phyloP scores from a whole-genome alignment of 306 rosid species.

The Vigna unguiculata region DNA sequence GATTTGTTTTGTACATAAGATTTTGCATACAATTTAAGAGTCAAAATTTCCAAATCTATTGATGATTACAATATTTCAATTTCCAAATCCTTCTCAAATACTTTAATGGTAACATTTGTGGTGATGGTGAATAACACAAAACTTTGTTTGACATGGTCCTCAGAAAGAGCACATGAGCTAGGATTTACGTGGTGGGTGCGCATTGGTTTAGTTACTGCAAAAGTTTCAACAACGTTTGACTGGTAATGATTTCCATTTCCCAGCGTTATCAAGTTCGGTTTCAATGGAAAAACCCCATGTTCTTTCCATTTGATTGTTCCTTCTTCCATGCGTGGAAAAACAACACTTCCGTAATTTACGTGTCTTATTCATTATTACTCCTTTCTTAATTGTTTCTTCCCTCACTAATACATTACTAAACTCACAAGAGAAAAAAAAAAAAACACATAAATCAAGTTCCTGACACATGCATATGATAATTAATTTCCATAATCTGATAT shows the following conservation, averaged over 20 bases:
- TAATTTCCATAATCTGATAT: background rate
- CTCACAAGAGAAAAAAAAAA: background rate
- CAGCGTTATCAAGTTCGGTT: conserved; percentile 21
- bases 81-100: too few relatives aligned
- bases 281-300: conserved; percentile 24
- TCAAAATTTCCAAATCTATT: too few relatives aligned
- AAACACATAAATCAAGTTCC: too few relatives aligned
- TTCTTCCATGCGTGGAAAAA: conserved; percentile 8
- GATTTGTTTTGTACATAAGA: too few relatives aligned
- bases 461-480: background rate
- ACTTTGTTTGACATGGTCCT: background rate
- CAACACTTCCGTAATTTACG: conserved; percentile 30
- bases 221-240: conserved; percentile 37
- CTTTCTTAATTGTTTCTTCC: background rate
- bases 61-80: too few relatives aligned
- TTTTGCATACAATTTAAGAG: too few relatives aligned
- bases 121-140: too few relatives aligned
- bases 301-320: conserved; percentile 31
- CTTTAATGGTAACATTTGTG: too few relatives aligned
- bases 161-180: conserved; percentile 32
- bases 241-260: background rate
- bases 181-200: conserved; percentile 18
- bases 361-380: background rate
- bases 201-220: conserved; percentile 29
- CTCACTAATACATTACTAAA: background rate